Base-by-base conservation (phyloP, 495 filamentous ascomycete genomes). In the Hypoxylon fuscum region DNA sequence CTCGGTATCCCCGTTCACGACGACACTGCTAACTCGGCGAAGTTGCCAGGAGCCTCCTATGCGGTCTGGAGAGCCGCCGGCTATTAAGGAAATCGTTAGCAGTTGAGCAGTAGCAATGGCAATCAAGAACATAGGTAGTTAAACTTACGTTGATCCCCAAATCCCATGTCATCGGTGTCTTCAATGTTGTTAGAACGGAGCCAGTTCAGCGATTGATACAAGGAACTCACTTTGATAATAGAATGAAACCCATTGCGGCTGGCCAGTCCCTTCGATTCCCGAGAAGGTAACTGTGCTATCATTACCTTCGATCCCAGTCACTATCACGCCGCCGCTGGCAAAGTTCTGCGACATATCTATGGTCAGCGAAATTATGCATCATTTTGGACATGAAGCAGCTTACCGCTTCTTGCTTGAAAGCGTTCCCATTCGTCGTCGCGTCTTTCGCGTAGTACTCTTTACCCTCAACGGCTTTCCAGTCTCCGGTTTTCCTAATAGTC, bases 161-260 rank as follows among this genome's bases (percentile, higher is more conserved):
- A 79, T 2, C 77, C 77, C 72, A 75, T 75, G 49, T 77, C 76
- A 22, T 76, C 75, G 27, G 62, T 72, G 52, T 79, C 71, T 71
- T 38, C 43, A 27, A 12, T 32, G 3, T 27, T 22, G 20, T 64
- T 57, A 68, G 58, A 37, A 29, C 20, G 44, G 23, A 40, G 34
- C 3, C 27, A 18, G 15, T 37, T 9, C 0, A 12, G n/a, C 3
- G 21, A 18, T 18, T 41, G 18, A 41, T 25, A 31, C 3, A 50
- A 35, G 15, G 22, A 48, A 51, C 45, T 66, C 34, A 75, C 71
- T 78, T 49, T 78, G 75, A 45, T 83, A 83, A 55, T 83, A 80
- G 66, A 84, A 83, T 0, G 82, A 83, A 10, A 84, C 73, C 80
- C 79, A 84, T 74, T 84, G 82, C 1, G 76, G 76, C 32, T 78